Conservation (phyloP, 208 protist species). For the Acanthamoeba lenticulata region DNA sequence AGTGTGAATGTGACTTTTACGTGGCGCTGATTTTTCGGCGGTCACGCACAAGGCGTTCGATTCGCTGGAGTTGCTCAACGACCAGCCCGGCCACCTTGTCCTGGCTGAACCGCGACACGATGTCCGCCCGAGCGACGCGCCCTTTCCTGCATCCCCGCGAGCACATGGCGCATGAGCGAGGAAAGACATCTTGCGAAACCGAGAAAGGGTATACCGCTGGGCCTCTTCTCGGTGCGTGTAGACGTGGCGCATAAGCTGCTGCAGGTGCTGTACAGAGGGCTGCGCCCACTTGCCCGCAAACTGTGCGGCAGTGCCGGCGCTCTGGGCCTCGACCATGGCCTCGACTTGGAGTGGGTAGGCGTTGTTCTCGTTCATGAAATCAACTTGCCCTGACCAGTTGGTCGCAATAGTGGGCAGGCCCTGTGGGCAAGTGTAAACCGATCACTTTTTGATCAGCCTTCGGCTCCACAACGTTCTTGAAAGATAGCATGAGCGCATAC, state of each 20-base stretch:
- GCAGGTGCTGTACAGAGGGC: constrained; percentile 55
- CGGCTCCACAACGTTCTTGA: neutral
- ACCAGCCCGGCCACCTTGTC: constrained; percentile 23
- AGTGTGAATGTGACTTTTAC: neutral
- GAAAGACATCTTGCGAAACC: neutral
- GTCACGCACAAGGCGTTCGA: neutral
- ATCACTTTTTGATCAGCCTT: neutral
- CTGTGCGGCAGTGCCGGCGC: neutral
- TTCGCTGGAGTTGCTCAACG: neutral
- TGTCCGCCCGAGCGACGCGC: neutral
- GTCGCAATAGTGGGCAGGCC: constrained; percentile 82
- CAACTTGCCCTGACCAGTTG: constrained; percentile 79
- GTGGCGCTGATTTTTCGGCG: constrained; percentile 5
- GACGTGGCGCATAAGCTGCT: constrained; percentile 56
- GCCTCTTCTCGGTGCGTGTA: constrained; percentile 42
- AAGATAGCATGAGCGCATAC: no score
- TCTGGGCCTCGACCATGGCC: neutral
- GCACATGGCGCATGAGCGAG: neutral
- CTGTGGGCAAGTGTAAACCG: neutral
- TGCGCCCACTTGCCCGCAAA: constrained; percentile 62
- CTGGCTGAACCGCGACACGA: neutral
- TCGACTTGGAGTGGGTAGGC: constrained; percentile 67
- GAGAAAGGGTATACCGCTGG: neutral
- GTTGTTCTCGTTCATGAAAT: constrained; percentile 81
- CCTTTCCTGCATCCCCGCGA: neutral